A percentile compares a stretch with the other conserved stretches of the same genome.
Evolutionary conservation across 768 basidiomycete genomes (phyloP).

Genomic region (Multifurca ochricompacta): DNA sequence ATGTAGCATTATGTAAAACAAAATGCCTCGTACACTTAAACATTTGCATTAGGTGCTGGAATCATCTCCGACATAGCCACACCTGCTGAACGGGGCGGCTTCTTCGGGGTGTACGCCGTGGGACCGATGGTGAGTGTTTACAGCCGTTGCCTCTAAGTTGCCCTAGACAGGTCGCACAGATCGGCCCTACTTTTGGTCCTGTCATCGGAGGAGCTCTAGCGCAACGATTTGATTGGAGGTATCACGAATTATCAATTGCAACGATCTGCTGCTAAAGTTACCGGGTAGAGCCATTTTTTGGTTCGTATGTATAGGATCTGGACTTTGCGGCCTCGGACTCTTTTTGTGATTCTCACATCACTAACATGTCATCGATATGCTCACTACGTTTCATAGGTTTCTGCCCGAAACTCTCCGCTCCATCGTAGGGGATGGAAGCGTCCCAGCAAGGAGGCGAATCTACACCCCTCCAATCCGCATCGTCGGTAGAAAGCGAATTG

Average conservation of each 20-base stretch:
- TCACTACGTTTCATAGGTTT: constrained; percentile 26
- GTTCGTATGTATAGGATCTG: constrained; percentile 33
- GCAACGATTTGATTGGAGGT: constrained; percentile 29
- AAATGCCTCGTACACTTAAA: not conserved
- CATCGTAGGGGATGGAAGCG: constrained; percentile 38
- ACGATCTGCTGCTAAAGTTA: not conserved
- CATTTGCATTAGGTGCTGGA: constrained; percentile 46
- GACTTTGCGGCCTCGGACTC: constrained; percentile 30
- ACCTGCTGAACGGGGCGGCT: constrained; percentile 65
- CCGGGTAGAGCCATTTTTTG: constrained; percentile 34
- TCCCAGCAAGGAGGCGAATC: constrained; percentile 27
- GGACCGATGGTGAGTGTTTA: constrained; percentile 50
- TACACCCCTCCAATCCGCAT: constrained; percentile 30
- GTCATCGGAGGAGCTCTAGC: constrained; percentile 42
- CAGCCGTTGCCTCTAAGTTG: not conserved
- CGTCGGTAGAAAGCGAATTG: constrained; percentile 21
- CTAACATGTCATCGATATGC: not conserved
- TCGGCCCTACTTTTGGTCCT: constrained; percentile 34
- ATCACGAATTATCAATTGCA: not conserved
- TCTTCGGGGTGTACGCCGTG: constrained; percentile 57
- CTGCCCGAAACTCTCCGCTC: constrained; percentile 43
- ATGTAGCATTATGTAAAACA: constrained; percentile 10
- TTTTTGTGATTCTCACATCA: constrained; percentile 25
- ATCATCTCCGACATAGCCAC: constrained; percentile 73
- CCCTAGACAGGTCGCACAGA: constrained; percentile 14